Evolutionary conservation across 257 asterid genomes (phyloP).

Genomic region (Cruciata laevipes): DNA sequence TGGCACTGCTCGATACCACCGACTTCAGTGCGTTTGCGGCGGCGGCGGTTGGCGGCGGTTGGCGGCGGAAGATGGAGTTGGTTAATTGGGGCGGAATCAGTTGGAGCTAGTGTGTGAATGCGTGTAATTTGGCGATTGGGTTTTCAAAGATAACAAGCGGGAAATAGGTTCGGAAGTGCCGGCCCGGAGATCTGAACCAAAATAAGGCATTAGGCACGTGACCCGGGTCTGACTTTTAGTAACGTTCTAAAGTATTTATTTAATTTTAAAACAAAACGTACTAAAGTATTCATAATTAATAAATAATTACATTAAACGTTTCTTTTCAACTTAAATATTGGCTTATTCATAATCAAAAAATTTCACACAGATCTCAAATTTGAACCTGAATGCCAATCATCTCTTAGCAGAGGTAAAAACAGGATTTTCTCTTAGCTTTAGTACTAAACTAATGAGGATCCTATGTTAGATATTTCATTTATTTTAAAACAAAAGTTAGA

Average conservation of each 20-base stretch:
- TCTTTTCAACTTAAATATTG: too few relatives aligned
- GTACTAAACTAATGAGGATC: not conserved
- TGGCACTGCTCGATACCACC: not conserved
- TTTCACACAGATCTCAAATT: not conserved
- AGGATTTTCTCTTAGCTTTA: not conserved
- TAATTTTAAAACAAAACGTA: not conserved
- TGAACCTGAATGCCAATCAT: not conserved
- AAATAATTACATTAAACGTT: not conserved
- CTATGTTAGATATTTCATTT: not conserved
- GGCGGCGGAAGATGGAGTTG: not conserved
- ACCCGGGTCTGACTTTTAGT: not conserved
- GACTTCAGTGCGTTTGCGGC: not conserved
- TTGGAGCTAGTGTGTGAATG: not conserved
- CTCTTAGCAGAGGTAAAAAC: not conserved
- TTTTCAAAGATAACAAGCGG: slow-evolving; percentile 19
- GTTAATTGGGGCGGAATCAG: slow-evolving; percentile 5
- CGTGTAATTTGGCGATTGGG: not conserved
- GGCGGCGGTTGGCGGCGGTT: not conserved
- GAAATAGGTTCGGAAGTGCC: slow-evolving; percentile 6
- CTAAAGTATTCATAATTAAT: not conserved
- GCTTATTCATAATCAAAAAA: not conserved
- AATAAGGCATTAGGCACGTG: slow-evolving; percentile 7
- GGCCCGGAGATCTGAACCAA: not conserved
- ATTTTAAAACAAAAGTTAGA: too few relatives aligned
- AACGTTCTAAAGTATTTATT: not conserved